Evolutionary conservation across 345 rosid species (phyloP).

Genomic region (Firmiana major): DNA sequence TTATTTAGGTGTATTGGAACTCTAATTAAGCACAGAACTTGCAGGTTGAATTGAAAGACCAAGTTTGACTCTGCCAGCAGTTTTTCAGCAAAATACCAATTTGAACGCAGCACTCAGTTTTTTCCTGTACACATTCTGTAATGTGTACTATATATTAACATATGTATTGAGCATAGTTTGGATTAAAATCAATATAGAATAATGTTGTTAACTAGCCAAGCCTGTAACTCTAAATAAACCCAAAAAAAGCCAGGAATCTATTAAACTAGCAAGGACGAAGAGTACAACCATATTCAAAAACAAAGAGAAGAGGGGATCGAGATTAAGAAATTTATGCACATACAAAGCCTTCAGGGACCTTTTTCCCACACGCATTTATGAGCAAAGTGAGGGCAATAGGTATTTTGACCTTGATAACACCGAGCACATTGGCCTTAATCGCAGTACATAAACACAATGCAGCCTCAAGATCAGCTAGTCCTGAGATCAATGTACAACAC

Average conservation of each 20-base stretch:
- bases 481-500: slow-evolving; percentile 64
- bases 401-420: slow-evolving; percentile 32
- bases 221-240: neutral
- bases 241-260: neutral
- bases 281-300: neutral
- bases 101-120: neutral
- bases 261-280: neutral
- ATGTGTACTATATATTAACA: no score
- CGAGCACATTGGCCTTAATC: slow-evolving; percentile 55
- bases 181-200: no score
- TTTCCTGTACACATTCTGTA: neutral
- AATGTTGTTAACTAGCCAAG: neutral
- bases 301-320: neutral
- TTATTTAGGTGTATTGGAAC: neutral
- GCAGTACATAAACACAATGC: slow-evolving; percentile 73
- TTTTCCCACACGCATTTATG: slow-evolving; percentile 50
- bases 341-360: slow-evolving; percentile 45
- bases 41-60: neutral
- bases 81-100: neutral
- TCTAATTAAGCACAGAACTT: neutral
- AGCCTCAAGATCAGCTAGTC: slow-evolving; percentile 86
- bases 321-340: slow-evolving; percentile 21
- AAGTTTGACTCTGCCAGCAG: no score
- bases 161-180: neutral
- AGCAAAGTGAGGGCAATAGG: slow-evolving; percentile 48